Evolutionary conservation across 2,329 filamentous ascomycete genomes (phyloP).

Genomic region (Myriosclerotinia duriaeana): DNA sequence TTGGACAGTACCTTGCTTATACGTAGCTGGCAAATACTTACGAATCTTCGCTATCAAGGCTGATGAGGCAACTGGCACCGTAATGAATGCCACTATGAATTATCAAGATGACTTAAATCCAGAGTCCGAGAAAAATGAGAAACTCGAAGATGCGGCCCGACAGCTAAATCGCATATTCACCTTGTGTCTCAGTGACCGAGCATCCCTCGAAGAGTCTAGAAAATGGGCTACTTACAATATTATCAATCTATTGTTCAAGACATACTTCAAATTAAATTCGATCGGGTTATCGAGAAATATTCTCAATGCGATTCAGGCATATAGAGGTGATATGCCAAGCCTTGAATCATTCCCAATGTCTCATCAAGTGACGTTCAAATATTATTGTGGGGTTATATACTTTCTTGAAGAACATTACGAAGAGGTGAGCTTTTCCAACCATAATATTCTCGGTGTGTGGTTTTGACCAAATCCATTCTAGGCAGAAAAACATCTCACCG

Average conservation of each 20-base stretch:
- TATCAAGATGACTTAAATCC: conserved; percentile 82
- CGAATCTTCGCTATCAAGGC: conserved; percentile 87
- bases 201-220: conserved; percentile 80
- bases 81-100: conserved; percentile 45
- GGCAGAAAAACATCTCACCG: conserved; percentile 77
- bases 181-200: conserved; percentile 82
- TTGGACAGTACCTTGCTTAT: conserved; percentile 91
- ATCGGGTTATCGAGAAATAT: conserved; percentile 89
- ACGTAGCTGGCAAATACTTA: conserved; percentile 82
- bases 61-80: conserved; percentile 64
- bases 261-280: conserved; percentile 93
- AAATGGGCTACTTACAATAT: conserved; percentile 99
- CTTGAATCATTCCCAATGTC: conserved; percentile 80
- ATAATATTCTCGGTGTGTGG: background rate
- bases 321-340: conserved; percentile 75
- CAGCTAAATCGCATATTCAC: conserved; percentile 91
- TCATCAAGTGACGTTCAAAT: conserved; percentile 93
- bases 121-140: conserved; percentile 74
- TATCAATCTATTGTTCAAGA: conserved; percentile 95
- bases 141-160: conserved; percentile 85
- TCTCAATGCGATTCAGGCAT: conserved; percentile 76
- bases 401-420: conserved; percentile 94
- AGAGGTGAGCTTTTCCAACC: conserved; percentile 54
- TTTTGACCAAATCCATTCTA: conserved; percentile 40
- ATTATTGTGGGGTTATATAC: conserved; percentile 89